These are phyloP conservation scores for Phytopythium sindhum DNA, from an alignment of 352 stramenopile species.

Conservation along the genomic window DNA sequence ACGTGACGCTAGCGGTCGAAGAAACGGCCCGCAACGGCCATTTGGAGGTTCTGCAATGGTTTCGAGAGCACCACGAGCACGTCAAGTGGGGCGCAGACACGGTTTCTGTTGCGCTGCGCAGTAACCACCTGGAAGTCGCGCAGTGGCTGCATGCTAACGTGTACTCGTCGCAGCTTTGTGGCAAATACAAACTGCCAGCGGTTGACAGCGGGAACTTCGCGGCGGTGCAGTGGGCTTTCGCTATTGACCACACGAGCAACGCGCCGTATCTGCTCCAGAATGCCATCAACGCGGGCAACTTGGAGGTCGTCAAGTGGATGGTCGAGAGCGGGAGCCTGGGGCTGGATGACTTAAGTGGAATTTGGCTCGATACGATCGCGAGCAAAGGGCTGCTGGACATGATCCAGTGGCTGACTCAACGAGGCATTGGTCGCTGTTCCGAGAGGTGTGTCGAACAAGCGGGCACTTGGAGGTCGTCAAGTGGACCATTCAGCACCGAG, in stretches of 20 bases:
- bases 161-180: conserved; percentile 2
- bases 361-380: background rate
- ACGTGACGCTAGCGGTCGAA: conserved; percentile 26
- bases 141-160: conserved; percentile 21
- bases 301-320: conserved; percentile 5
- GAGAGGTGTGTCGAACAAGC: conserved; percentile 26
- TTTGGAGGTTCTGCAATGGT: conserved; percentile 33
- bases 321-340: background rate
- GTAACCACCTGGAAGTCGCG: conserved; percentile 12
- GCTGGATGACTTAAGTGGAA: background rate
- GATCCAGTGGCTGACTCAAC: conserved; percentile 26
- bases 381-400: conserved; percentile 19
- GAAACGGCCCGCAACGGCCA: conserved; percentile 28
- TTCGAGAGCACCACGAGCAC: conserved; percentile 12
- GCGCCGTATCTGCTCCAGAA: background rate
- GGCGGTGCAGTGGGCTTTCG: conserved; percentile 19
- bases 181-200: conserved; percentile 17
- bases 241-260: background rate
- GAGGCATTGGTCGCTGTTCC: conserved; percentile 17
- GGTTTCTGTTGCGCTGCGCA: conserved; percentile 16
- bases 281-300: background rate
- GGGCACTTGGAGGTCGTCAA: conserved; percentile 28
- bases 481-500: conserved; percentile 21
- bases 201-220: conserved; percentile 20
- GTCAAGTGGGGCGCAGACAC: conserved; percentile 25